Conservation (phyloP, 176 grass and related monocot genomes). For the Raddia distichophylla region DNA sequence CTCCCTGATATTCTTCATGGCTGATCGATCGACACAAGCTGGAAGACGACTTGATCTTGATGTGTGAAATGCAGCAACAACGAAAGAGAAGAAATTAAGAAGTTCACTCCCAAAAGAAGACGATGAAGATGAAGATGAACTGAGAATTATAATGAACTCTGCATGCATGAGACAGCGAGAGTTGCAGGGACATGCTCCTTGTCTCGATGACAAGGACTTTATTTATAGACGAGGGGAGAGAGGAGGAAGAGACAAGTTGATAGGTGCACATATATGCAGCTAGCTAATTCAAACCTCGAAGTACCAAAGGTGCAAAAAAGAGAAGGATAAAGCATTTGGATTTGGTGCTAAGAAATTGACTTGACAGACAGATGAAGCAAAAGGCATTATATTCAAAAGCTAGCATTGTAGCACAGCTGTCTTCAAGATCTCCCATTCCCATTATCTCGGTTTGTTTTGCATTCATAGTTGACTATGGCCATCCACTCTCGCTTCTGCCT, state of each 20-base stretch:
- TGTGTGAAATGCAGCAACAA: conserved; percentile 12
- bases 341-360: conserved; percentile 14
- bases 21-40: not conserved
- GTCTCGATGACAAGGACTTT: conserved; percentile 23
- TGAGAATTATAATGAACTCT: no score
- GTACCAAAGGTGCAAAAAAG: not conserved
- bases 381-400: not conserved
- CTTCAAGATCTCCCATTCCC: not conserved
- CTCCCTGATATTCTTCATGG: conserved; percentile 63
- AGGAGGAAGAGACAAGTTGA: not conserved
- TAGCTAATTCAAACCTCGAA: not conserved
- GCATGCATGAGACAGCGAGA: not conserved
- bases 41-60: not conserved
- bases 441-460: not conserved
- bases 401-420: not conserved
- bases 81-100: not conserved
- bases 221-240: conserved; percentile 44
- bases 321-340: not conserved
- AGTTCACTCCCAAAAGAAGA: not conserved
- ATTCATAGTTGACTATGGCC: not conserved
- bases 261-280: conserved; percentile 4
- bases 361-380: conserved; percentile 18
- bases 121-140: no score
- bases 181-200: conserved; percentile 37
- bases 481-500: not conserved